Base-by-base conservation (phyloP, 2,329 filamentous ascomycete species). In the Meredithiella fracta region DNA sequence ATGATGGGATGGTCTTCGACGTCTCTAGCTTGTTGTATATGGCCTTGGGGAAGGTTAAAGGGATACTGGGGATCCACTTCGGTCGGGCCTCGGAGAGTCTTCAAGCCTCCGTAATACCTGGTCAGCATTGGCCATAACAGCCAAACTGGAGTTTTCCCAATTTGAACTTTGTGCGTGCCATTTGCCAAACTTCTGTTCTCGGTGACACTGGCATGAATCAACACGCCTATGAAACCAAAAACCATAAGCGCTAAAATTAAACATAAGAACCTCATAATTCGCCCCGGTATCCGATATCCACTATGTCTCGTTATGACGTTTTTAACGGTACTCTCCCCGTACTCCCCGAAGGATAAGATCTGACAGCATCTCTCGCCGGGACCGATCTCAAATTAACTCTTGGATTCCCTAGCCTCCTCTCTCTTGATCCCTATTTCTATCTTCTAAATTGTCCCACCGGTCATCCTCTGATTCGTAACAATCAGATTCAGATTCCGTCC, bases 21-120 rank as follows among this genome's bases (percentile, higher is more conserved):
- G n/a, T 56, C 57, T 3, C 50, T 53, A 15, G 29, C 11, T 7
- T 55, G 23, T 51, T 20, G 20, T 14, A 5, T 14, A 7, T 52
- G 6, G 15, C 22, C 20, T 17, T 52, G 38, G 61, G 59, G 8
- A 57, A 44, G 68, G 37, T 61, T 76, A 6, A 75, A 74, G 1
- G 92, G 91, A 65, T 94, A 97, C 64, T 97, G 86, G 0, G 90
- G 83, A 8, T 75, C 72, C 61, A 90, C 91, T 51, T 86, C 72
- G 14, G 74, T 67, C 25, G 80, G 70, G 0, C 79, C 69, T 0
- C 86, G 78, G 59, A 98, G 65, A 0, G 78, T 84, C 60, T 83
- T 76, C 58, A 98, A 76, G 0, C 92, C 92, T 14, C 89, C 91
- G 66, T 96, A 92, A 66, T 96, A 98, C 60, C 90, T 78, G 59